Percentiles rank a stretch among this genome's conserved stretches.
Evolutionary conservation across 2,329 filamentous ascomycete genomes (phyloP).

Genomic region (Microascus cirrosus): DNA sequence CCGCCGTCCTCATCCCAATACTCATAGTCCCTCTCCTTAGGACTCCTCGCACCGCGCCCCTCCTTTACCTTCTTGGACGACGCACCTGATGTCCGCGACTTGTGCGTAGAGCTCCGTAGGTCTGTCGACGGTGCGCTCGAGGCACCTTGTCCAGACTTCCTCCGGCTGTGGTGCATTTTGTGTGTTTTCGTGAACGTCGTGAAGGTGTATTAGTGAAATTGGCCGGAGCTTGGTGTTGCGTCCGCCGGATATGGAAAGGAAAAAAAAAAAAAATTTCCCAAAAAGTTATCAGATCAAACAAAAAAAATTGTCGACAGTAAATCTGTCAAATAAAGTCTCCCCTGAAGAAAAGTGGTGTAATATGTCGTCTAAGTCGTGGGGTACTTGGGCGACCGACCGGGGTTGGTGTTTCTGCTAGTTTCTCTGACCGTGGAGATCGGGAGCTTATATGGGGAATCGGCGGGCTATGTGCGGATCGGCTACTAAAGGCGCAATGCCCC

Average conservation of each 20-base stretch:
- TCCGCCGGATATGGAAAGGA: not conserved
- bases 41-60: slow-evolving; percentile 33
- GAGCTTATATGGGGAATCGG: not conserved
- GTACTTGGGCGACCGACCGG: not conserved
- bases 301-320: not conserved
- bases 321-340: not conserved
- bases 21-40: slow-evolving; percentile 32
- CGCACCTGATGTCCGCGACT: slow-evolving; percentile 7
- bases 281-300: not conserved
- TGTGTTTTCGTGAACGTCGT: slow-evolving; percentile 12
- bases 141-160: slow-evolving; percentile 43
- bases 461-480: not conserved
- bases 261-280: too few relatives aligned
- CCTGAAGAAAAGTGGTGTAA: not conserved
- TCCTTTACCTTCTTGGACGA: slow-evolving; percentile 25
- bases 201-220: not conserved
- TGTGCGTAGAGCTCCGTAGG: slow-evolving; percentile 35
- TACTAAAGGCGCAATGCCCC: not conserved
- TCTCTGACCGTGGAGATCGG: not conserved
- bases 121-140: slow-evolving; percentile 43
- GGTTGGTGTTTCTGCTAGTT: not conserved
- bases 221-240: not conserved
- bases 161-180: slow-evolving; percentile 44
- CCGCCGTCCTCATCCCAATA: slow-evolving; percentile 42
- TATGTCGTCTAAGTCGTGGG: not conserved